Base-by-base conservation (phyloP, 371 early-diverging fungal genomes). In the Mortierella sp. region DNA sequence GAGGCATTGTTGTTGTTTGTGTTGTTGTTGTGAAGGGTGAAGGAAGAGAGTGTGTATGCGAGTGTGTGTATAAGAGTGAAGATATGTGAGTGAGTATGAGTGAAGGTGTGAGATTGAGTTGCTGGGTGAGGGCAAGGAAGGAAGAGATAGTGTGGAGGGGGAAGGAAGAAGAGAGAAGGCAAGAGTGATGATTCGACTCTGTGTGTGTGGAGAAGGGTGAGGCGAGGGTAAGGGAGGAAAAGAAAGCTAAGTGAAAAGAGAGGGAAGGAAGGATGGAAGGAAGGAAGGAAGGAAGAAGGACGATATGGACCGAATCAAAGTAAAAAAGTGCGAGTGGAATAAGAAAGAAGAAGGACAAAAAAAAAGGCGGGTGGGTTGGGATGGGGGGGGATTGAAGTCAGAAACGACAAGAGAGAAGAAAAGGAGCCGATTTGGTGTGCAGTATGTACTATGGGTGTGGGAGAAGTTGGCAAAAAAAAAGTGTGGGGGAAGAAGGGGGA, bases 1-100 rank as follows among this genome's bases (percentile, higher is more conserved):
- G 84, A 35, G 84, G 81, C 84, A 84, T 84, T 14, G 70, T 68
- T 41, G 74, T 11, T 11, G 32, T 18, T 65, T 35, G 1, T 54
- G 8, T n/a, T 65, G 65, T 38, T 65, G 18, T 73, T n/a, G n/a
- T n/a, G n/a, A 56, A 10, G 11, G 32, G 48, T 41, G 55, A 43
- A 54, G 41, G 44, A 46, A 41, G 38, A 54, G 72, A 56, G 44
- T 7, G 48, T 72, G 21, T 46, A 14, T 38, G 16, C 3, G 79
- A 43, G 48, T 1, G n/a, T 27, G 46, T n/a, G 32, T 32, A 32
- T 32, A 32, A 54, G 72, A 68, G 44, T 7, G 48, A 11, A n/a
- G n/a, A n/a, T 46, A 24, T 38, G n/a, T 43, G 55, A 2, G n/a
- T 27, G 54, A 21, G 6, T 21, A 24, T 24, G 24, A 55, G 55